Base-by-base conservation (phyloP, 2,329 filamentous ascomycete genomes). In the Monosporascus cannonballus region DNA sequence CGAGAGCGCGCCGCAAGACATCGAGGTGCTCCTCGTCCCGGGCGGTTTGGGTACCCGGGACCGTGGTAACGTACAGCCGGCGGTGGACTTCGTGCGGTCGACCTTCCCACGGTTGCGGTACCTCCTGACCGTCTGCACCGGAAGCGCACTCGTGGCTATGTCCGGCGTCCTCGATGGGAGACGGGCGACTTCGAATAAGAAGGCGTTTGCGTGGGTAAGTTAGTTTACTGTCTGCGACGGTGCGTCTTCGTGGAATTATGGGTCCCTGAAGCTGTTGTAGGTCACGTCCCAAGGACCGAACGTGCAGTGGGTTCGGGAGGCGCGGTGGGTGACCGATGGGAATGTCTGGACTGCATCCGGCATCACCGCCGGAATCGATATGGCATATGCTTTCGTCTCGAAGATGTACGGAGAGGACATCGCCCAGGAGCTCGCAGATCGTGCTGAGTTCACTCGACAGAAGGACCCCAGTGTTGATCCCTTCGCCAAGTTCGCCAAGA, bases 321-420 rank as follows among this genome's bases (percentile, higher is more conserved):
- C 85, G 20, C 74, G 86, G 39, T 89, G 83, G 80, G 79, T 86
- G 0, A 70, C 74, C 0, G 84, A 88, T 66, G 84, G 80, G 4
- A 84, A 86, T 53, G 70, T 87, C 7, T 89, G 85, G 84, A 82
- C 80, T 3, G 80, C 80, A 2, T 84, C 81, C 0, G 85, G 86
- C n/a, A 54, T 68, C 14, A 61, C 64, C 24, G 83, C 84, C 1
- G 84, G 84, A 0, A 85, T 84, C 46, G 84, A 87, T 42, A 55
- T 57, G 42, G 39, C 20, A 9, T 49, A 49, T 39, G 24, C 18
- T 11, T 25, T 38, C 36, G 20, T 46, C 3, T 46, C 42, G 24
- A 24, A 46, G 9, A 22, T 6, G 1, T 46, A 27, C 14, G 42
- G 42, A 17, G 42, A 46, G 20, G 42, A 46, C 2, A 6, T 46